Conservation (phyloP, 257 asterid species). For the Jacaranda copaia region DNA sequence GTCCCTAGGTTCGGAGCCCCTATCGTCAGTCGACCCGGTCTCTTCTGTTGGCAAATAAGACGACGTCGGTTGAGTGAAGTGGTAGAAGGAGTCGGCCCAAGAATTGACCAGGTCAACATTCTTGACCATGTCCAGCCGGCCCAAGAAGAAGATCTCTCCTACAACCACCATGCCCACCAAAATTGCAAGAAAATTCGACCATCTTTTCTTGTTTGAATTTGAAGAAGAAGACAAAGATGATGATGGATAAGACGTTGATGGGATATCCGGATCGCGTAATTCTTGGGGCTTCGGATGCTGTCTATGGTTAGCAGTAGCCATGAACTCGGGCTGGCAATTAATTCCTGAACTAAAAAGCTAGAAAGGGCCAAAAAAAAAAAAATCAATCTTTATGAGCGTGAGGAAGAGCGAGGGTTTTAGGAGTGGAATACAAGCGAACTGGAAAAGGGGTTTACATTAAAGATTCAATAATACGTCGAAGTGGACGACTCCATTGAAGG, state of each 20-base stretch:
- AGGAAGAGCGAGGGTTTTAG: slow-evolving; percentile 23
- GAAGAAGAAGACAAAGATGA: slow-evolving; percentile 23
- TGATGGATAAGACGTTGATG: slow-evolving; percentile 51
- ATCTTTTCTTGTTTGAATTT: slow-evolving; percentile 57
- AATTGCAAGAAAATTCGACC: slow-evolving; percentile 71
- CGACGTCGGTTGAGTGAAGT: slow-evolving; percentile 55
- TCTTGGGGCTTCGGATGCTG: slow-evolving; percentile 43
- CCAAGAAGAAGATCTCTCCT: slow-evolving; percentile 82
- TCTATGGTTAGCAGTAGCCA: slow-evolving; percentile 53
- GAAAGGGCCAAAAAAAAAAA: neutral
- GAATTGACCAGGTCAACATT: slow-evolving; percentile 81
- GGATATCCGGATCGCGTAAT: slow-evolving; percentile 43
- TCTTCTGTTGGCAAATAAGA: slow-evolving; percentile 24
- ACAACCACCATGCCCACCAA: slow-evolving; percentile 75
- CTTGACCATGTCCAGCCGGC: slow-evolving; percentile 80
- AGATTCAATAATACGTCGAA: slow-evolving; percentile 24
- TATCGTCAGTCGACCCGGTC: slow-evolving; percentile 37
- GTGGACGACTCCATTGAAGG: slow-evolving; percentile 33
- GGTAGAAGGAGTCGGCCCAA: slow-evolving; percentile 92
- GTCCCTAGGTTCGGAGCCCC: slow-evolving; percentile 34
- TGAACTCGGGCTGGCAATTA: slow-evolving; percentile 12
- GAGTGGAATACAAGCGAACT: slow-evolving; percentile 7
- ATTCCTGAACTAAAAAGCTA: neutral
- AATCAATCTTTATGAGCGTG: neutral
- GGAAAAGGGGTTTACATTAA: neutral